Base-by-base conservation (phyloP, 202 grass and related monocot species). In the Cymbopogon flexuosus region DNA sequence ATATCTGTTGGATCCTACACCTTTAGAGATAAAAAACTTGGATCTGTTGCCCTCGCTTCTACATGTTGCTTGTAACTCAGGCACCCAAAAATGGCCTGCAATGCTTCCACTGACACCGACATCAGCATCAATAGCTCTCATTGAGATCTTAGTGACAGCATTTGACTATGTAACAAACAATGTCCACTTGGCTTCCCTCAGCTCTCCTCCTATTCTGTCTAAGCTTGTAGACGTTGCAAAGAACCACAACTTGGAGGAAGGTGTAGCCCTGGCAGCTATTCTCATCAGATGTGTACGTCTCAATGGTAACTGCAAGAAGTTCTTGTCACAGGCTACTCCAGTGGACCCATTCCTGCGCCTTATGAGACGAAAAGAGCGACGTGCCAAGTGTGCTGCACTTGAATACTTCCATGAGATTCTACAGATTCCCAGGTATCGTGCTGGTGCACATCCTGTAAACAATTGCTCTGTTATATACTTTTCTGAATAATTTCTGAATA, bases 401-500 rank as follows among this genome's bases (percentile, higher is more conserved):
- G 92, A 98, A 87, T 98, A 98, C 79, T 98, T 98, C 76, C 90
- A 98, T 83, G 92, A 98, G 82, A 94, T 98, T 80, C 88, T 98
- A 83, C 92, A 79, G 71, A 94, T 93, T 42, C 92, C 95, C 62
- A 62, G 95, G 95, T 95, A 93, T 36, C 14, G 43, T 81, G 35
- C 56, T 36, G 18, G 43, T 81, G 35, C 56, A 82, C 67, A 82
- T 22, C 65, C 34, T 79, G 10, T 49, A 79, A 85, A 83, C 2
- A 65, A 47, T 43, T 3, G 41, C 5, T 37, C 31, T 43, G 19
- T 29, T 21, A 86, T 67, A 39, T 56, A 4, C 76, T 71, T 84
- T 6, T 57, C 69, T 10, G 3, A 80, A 68, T 68, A 81, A 8
- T 84, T 6, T 57, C 69, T 10, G 3, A 80, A 68, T 68, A 81